phyloP scores from a whole-genome alignment of 1,284 basidiomycete species.

The Cutaneotrichosporon spelunceum region DNA sequence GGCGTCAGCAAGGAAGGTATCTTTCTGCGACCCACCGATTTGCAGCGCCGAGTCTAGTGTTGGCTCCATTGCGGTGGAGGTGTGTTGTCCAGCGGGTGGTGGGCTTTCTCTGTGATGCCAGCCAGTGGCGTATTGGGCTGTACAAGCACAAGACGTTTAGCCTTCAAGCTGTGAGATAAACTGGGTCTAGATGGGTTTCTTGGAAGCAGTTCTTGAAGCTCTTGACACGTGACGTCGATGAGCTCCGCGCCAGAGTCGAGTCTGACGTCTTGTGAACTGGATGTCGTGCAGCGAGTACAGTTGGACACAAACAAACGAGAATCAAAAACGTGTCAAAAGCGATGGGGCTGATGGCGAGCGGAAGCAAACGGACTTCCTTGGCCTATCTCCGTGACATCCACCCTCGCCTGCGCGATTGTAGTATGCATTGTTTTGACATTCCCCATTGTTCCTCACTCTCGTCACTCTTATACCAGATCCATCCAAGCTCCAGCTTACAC shows the following conservation, averaged over 20 bases:
- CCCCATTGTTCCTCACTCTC: not conserved
- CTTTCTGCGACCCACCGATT: constrained; percentile 12
- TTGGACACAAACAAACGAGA: constrained; percentile 10
- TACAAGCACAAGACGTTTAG: not conserved
- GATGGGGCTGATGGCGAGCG: not conserved
- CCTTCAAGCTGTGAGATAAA: not conserved
- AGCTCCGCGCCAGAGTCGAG: not conserved
- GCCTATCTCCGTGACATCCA: not conserved
- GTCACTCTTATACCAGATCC: not conserved
- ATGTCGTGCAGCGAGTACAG: not conserved
- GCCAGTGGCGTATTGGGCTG: not conserved
- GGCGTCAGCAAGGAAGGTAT: constrained; percentile 1
- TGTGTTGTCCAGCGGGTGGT: not conserved
- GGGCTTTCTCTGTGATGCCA: not conserved
- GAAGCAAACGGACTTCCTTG: not conserved
- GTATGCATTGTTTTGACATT: not conserved
- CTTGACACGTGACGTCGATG: not conserved
- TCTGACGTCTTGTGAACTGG: constrained; percentile 6
- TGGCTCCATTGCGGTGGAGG: constrained; percentile 13
- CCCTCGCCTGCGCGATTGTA: not conserved
- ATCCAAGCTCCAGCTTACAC: not conserved
- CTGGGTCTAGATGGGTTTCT: not conserved
- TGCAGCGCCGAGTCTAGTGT: constrained; percentile 18
- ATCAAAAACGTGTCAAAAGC: constrained; percentile 8
- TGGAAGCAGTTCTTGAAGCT: not conserved